These are phyloP conservation scores for Melaleuca alternifolia DNA, from an alignment of 345 rosid species.

Conservation along the genomic window DNA sequence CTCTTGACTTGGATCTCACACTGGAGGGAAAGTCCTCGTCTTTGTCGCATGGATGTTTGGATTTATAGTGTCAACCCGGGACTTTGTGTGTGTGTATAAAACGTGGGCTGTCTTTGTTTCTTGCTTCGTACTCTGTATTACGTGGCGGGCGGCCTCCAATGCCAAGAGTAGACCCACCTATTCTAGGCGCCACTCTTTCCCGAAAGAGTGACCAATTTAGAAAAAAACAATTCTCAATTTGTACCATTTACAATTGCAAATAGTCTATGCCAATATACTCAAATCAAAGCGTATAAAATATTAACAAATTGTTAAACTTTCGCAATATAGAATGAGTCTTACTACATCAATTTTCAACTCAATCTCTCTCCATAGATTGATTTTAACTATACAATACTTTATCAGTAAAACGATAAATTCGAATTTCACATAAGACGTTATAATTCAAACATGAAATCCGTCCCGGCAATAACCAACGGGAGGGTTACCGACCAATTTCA, in stretches of 20 bases:
- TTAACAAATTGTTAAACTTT: neutral
- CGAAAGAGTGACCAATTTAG: neutral
- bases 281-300: neutral
- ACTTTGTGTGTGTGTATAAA: neutral
- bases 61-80: neutral
- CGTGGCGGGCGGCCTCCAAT: neutral
- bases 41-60: neutral
- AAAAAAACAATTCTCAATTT: neutral
- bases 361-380: neutral
- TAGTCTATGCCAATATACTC: no score
- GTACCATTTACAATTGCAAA: no score
- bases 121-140: neutral
- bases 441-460: neutral
- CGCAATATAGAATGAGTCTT: neutral
- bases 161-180: neutral
- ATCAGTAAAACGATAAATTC: accelerated
- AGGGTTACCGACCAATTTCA: neutral
- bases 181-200: neutral
- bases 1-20: neutral
- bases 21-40: neutral
- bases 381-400: neutral
- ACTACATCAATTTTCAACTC: neutral
- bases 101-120: neutral
- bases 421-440: accelerated
- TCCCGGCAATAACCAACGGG: neutral